Conservation (phyloP, 306 rosid genomes). For the Medicago lupulina region DNA sequence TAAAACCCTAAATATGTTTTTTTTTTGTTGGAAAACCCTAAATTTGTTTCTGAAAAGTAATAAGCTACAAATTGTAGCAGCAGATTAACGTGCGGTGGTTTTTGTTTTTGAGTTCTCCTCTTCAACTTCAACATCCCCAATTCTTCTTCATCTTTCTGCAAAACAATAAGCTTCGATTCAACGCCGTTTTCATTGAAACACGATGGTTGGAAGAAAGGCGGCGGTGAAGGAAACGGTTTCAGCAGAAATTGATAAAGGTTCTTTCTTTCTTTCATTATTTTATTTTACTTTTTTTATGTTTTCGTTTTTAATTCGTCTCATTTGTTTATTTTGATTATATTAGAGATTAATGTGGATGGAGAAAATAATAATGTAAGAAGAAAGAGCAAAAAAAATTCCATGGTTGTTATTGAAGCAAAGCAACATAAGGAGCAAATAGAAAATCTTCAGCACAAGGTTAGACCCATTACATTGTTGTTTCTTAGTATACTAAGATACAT, state of each 20-base stretch:
- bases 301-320: neutral
- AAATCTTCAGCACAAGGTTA: constrained; percentile 74
- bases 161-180: too few species aligned
- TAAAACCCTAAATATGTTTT: too few species aligned
- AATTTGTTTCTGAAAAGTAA: too few species aligned
- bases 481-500: neutral
- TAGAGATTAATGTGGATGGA: constrained; percentile 49
- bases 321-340: constrained; percentile 10
- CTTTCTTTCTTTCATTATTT: neutral
- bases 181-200: too few species aligned
- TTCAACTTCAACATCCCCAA: too few species aligned
- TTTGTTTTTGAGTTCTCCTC: too few species aligned
- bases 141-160: too few species aligned
- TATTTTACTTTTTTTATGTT: neutral
- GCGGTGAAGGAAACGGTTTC: neutral
- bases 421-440: constrained; percentile 73
- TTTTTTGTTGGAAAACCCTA: too few species aligned
- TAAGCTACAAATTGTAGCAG: too few species aligned
- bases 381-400: constrained; percentile 41
- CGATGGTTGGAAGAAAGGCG: neutral
- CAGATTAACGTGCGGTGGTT: too few species aligned
- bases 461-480: neutral
- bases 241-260: constrained; percentile 38
- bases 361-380: constrained; percentile 41
- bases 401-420: constrained; percentile 53